Evolutionary conservation across 129 eudicot species (phyloP).

Genomic region (Arctium minus): DNA sequence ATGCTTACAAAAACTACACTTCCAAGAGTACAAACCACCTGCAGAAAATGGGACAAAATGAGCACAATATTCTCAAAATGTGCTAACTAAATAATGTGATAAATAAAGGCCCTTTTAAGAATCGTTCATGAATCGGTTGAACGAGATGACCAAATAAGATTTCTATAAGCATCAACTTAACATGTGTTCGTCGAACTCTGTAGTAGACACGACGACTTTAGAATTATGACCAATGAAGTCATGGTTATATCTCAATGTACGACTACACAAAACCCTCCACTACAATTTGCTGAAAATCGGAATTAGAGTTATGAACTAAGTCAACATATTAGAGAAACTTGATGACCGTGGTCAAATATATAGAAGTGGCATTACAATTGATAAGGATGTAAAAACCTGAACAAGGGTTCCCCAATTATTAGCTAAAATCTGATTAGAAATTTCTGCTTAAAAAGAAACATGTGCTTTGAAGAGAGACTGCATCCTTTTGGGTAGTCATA

Average conservation of each 20-base stretch:
- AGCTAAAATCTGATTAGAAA: neutral
- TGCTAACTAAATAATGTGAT: neutral
- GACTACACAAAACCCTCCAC: neutral
- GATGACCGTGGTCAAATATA: neutral
- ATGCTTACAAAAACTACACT: constrained; percentile 83
- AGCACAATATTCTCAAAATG: neutral
- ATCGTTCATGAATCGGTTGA: neutral
- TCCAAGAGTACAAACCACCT: constrained; percentile 96
- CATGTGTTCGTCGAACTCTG: neutral
- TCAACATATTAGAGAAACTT: neutral
- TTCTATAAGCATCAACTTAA: neutral
- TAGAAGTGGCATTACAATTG: neutral
- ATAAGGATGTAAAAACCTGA: neutral
- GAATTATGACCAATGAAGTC: neutral
- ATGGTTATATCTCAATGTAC: neutral
- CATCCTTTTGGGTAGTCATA: neutral
- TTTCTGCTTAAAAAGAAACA: neutral
- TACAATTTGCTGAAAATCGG: neutral
- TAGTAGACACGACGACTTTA: neutral
- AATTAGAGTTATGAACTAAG: neutral
- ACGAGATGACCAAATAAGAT: neutral
- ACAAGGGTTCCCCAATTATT: too few species aligned
- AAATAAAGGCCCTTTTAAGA: neutral
- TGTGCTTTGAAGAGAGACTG: neutral
- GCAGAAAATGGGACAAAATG: constrained; percentile 2